phyloP scores from a whole-genome alignment of 257 asterid genomes.

The Solanum peruvianum region DNA sequence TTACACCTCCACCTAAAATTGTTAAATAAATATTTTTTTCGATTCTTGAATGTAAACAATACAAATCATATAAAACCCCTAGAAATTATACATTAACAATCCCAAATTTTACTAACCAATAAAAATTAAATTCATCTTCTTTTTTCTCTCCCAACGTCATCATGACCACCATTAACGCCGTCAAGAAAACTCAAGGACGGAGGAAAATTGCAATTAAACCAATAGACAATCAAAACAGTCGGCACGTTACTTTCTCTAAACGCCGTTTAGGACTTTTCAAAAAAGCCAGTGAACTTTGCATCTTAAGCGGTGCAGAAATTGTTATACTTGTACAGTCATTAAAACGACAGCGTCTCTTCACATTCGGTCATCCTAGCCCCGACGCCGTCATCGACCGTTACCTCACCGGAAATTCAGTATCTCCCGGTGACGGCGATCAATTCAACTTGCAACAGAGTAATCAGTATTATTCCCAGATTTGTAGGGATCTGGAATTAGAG shows the following conservation, averaged over 20 bases:
- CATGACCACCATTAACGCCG: neutral
- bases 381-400: slow-evolving; percentile 2
- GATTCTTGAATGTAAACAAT: neutral
- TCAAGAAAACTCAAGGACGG: slow-evolving; percentile 18
- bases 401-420: neutral
- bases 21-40: neutral
- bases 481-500: neutral
- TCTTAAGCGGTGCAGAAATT: slow-evolving; percentile 13
- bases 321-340: slow-evolving; percentile 23
- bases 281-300: slow-evolving; percentile 24
- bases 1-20: neutral
- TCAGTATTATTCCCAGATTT: slow-evolving; percentile 6
- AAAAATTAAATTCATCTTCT: neutral
- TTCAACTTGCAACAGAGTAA: neutral
- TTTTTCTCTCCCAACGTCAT: neutral
- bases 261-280: slow-evolving; percentile 22
- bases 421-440: neutral
- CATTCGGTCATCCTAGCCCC: slow-evolving; percentile 13
- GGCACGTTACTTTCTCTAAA: slow-evolving; percentile 21
- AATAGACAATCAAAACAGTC: slow-evolving; percentile 6
- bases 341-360: slow-evolving; percentile 5
- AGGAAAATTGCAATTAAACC: slow-evolving; percentile 22
- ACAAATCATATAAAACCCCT: neutral
- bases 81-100: neutral
- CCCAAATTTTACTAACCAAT: neutral